phyloP scores from a whole-genome alignment of 1,139 yeast genomes.

The Zygoascus hellenicus region DNA sequence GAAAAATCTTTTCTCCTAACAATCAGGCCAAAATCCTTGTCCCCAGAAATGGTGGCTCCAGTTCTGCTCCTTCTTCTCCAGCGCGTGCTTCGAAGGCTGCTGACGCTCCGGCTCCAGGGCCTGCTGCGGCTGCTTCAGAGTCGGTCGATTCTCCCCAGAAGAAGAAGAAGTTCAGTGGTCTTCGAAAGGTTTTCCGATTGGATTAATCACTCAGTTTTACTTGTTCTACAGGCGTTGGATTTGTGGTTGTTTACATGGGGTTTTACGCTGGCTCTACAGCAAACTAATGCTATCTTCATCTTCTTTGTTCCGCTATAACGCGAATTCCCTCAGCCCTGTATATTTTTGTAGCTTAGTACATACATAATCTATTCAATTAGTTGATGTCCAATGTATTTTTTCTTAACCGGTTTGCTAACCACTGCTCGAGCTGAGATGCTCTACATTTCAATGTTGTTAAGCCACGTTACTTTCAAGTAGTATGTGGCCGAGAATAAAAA shows the following conservation, averaged over 20 bases:
- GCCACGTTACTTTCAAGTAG: too few species aligned
- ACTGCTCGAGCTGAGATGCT: too few species aligned
- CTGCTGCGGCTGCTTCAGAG: neutral
- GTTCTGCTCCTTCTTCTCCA: neutral
- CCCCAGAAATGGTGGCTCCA: constrained; percentile 12
- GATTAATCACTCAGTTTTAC: constrained; percentile 10
- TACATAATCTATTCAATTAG: too few species aligned
- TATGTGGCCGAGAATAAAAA: too few species aligned
- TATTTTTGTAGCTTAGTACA: too few species aligned
- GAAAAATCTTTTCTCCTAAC: constrained; percentile 29
- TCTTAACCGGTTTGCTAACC: too few species aligned
- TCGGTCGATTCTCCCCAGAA: constrained; percentile 15
- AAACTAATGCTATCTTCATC: too few species aligned
- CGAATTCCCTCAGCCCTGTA: too few species aligned
- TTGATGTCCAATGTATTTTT: too few species aligned
- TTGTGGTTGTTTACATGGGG: neutral
- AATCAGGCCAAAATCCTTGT: constrained; percentile 27
- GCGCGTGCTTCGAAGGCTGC: neutral
- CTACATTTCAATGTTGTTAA: too few species aligned
- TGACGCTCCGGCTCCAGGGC: constrained; percentile 5
- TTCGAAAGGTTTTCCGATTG: constrained; percentile 27
- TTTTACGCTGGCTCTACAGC: neutral
- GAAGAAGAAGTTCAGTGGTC: constrained; percentile 28
- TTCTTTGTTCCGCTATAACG: too few species aligned
- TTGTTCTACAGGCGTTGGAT: constrained; percentile 2